Evolutionary conservation across 2,329 filamentous ascomycete genomes (phyloP), one percentile per base, ranked within the genome.

Genomic region (Monilinia fructicola): DNA sequence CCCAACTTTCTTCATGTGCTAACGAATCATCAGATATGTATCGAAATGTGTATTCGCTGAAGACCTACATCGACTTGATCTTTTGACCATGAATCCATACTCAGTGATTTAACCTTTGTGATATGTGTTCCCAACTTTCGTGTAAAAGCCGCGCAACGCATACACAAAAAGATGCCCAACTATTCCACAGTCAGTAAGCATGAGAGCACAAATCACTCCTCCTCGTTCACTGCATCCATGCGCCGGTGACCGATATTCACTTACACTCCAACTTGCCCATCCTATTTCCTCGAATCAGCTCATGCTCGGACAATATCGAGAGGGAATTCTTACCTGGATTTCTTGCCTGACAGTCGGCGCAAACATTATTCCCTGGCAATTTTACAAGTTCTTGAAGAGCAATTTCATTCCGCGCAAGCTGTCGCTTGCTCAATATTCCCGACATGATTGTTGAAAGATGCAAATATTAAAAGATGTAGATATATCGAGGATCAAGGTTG

Each of bases 101-200:
- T 98, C 80, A 99, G 80, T 48, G 93, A 98, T 80, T 99, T 99
- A 82, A 99, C 93, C 79, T 99, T 99, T 72, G 93, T 97, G 70
- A 99, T 92, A 79, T 99, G 95, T 52, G 95, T 98, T 69, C 95
- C 95, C 75, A 99, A 83, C 80, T 98, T 98, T 76, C 95, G 81
- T 99, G 95, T 75, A 98, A 86, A 86, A 65, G 93, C 87, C 64
- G 93, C 95, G 83, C 95, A 99, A 77, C 95, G 92, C 91, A 99
- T 96, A 81, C 95, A 99, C 61, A 99, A 83, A 78, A 99, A 99
- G 71, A 98, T 87, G 68, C 95, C 95, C 79, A 99, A 82, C 91
- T 97, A 76, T 54, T 71, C 52, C 65, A n/a, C 26, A 28, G 55
- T 66, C 26, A 66, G 64, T 74, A 62, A 48, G 18, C 75, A 71